phyloP scores from a whole-genome alignment of 2,329 filamentous ascomycete species.

The Sordariomycetes sp. region DNA sequence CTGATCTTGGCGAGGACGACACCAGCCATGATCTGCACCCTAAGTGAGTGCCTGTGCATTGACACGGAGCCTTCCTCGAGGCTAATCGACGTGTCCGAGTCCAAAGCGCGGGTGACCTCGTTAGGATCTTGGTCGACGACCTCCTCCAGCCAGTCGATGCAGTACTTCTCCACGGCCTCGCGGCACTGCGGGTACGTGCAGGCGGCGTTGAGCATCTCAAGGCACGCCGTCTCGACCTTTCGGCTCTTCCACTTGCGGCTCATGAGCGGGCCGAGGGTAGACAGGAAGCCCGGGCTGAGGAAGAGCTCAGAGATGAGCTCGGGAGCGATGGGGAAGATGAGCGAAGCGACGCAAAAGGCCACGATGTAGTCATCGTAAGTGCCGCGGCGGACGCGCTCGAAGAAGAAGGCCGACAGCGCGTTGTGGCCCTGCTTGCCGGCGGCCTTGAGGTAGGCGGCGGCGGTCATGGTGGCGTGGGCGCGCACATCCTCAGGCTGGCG shows the following conservation, averaged over 20 bases:
- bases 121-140: constrained; percentile 62
- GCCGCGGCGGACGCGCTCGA: constrained; percentile 53
- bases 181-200: constrained; percentile 77
- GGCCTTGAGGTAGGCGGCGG: constrained; percentile 71
- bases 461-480: constrained; percentile 69
- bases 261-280: constrained; percentile 63
- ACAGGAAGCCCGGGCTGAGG: constrained; percentile 75
- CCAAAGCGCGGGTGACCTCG: constrained; percentile 20
- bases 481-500: constrained; percentile 60
- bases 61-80: constrained; percentile 43
- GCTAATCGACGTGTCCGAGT: constrained; percentile 41
- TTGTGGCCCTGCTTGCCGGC: constrained; percentile 57
- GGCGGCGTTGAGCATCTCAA: constrained; percentile 84
- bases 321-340: constrained; percentile 76
- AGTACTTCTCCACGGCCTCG: constrained; percentile 73
- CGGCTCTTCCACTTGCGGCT: constrained; percentile 70
- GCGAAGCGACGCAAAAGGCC: constrained; percentile 84
- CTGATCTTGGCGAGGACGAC: constrained; percentile 64
- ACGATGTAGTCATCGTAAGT: constrained; percentile 82
- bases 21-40: constrained; percentile 53
- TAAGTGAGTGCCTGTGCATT: constrained; percentile 46
- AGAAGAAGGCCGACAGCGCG: constrained; percentile 63
- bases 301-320: constrained; percentile 67
- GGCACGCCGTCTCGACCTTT: constrained; percentile 72
- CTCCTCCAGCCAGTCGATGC: constrained; percentile 75